Evolutionary conservation across 2,329 filamentous ascomycete species (phyloP), one percentile per base, ranked within the genome.

Genomic region (Fusarium domesticum): DNA sequence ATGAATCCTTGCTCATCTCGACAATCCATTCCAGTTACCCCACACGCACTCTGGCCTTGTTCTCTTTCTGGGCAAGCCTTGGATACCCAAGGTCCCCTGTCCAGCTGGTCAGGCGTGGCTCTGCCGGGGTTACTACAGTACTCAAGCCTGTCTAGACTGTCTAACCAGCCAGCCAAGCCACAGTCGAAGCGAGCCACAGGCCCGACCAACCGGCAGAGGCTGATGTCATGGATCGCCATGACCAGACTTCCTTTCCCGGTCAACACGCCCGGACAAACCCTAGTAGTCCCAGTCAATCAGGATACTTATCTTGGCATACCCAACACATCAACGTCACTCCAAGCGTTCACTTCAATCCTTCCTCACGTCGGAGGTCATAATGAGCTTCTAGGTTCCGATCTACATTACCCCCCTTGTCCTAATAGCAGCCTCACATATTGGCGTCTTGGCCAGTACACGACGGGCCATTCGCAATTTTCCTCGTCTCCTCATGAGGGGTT

Each of bases 171-270:
- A 55, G 39, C 36, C 41, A 45, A 53, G 51, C 54, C 54, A 56
- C 51, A 53, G 6, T 34, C 41, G 42, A 48, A 50, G 38, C 35
- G 50, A 54, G 43, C 45, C 50, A 51, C 42, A 50, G 45, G 40
- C 39, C 42, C 17, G 39, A 43, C 43, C 40, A 51, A 43, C 42
- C 34, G 35, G 43, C 38, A 35, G 46, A 42, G 33, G 30, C 50
- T 60, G 56, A 60, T 60, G 57, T 60, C 57, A 60, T 60, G 40
- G 50, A 57, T 47, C 51, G 43, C 45, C 33, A 32, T 41, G 15
- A 15, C 46, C 51, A 51, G 47, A 44, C 37, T 42, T 52, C 40
- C n/a, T n/a, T n/a, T n/a, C n/a, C n/a, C n/a, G n/a, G n/a, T n/a
- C n/a, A n/a, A n/a, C n/a, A n/a, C n/a, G n/a, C n/a, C 23, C 14